A percentile compares a stretch with the other conserved stretches of the same genome.
Conservation (phyloP, 768 basidiomycete species). For the Xerocomellus amylosporus region DNA sequence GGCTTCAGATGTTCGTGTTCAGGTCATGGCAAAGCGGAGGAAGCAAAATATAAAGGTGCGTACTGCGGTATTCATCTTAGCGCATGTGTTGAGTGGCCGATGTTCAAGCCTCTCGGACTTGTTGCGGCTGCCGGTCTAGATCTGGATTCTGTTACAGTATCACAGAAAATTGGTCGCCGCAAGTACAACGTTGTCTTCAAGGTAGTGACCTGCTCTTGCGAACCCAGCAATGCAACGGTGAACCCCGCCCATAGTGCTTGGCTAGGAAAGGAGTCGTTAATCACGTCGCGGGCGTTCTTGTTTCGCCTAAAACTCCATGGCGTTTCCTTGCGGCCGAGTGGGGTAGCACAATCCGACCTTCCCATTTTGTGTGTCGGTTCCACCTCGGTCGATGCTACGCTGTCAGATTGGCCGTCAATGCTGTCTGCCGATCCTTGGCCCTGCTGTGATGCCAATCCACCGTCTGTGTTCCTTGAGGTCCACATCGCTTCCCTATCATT, state of each 20-base stretch:
- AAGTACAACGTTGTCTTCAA: slow-evolving; percentile 46
- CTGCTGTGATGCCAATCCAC: slow-evolving; percentile 54
- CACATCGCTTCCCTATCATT: slow-evolving; percentile 46
- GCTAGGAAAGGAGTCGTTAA: slow-evolving; percentile 47
- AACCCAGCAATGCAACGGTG: slow-evolving; percentile 46
- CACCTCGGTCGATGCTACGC: slow-evolving; percentile 33
- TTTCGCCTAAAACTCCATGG: slow-evolving; percentile 43
- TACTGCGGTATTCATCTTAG: neutral
- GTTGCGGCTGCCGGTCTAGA: slow-evolving; percentile 43
- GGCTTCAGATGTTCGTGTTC: slow-evolving; percentile 15
- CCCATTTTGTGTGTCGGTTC: slow-evolving; percentile 36
- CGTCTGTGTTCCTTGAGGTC: slow-evolving; percentile 49
- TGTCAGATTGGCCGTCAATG: slow-evolving; percentile 63
- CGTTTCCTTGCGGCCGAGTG: slow-evolving; percentile 42
- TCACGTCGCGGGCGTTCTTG: slow-evolving; percentile 44
- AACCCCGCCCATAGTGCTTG: slow-evolving; percentile 48
- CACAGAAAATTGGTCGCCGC: slow-evolving; percentile 33
- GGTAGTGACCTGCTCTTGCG: slow-evolving; percentile 39
- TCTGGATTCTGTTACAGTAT: slow-evolving; percentile 47
- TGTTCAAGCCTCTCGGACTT: slow-evolving; percentile 20
- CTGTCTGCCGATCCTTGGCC: slow-evolving; percentile 26
- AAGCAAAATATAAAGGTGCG: slow-evolving; percentile 22
- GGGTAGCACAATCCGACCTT: slow-evolving; percentile 28
- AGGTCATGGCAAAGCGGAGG: slow-evolving; percentile 11
- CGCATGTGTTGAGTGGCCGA: neutral